A percentile compares a stretch with the other conserved stretches of the same genome.
These are phyloP conservation scores for Calonectria pseudoreteaudii DNA, from an alignment of 2,329 filamentous ascomycete species.

Conservation along the genomic window DNA sequence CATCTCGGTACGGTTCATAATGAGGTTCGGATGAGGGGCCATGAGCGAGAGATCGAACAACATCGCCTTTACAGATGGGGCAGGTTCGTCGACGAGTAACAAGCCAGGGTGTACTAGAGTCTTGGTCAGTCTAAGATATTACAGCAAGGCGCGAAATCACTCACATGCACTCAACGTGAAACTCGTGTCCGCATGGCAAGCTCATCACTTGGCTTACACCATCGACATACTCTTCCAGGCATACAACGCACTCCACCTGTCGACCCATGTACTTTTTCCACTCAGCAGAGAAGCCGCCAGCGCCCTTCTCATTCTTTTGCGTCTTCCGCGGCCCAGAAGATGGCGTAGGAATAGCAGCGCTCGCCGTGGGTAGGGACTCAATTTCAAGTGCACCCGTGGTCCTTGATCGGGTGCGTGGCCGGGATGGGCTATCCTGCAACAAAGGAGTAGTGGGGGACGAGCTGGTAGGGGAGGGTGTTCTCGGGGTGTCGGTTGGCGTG, in stretches of 20 bases:
- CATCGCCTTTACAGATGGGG: constrained; percentile 98
- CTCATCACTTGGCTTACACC: constrained; percentile 97
- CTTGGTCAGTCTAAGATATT: constrained; percentile 34
- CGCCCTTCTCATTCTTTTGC: constrained; percentile 58
- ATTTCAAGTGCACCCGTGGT: constrained; percentile 71
- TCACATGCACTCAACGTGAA: constrained; percentile 98
- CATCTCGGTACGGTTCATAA: constrained; percentile 68
- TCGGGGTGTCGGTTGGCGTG: constrained; percentile 64
- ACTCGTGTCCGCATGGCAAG: constrained; percentile 96
- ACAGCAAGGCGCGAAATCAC: constrained; percentile 52
- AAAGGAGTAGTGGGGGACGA: constrained; percentile 84
- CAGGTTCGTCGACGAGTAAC: constrained; percentile 96
- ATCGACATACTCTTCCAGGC: constrained; percentile 94
- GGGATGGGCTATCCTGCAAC: constrained; percentile 68
- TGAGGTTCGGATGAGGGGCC: constrained; percentile 63
- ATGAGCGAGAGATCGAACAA: constrained; percentile 77
- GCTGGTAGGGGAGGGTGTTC: constrained; percentile 72
- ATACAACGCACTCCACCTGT: constrained; percentile 93
- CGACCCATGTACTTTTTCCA: constrained; percentile 76
- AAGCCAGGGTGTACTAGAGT: constrained; percentile 88
- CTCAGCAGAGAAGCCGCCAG: constrained; percentile 57
- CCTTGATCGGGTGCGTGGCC: constrained; percentile 71
- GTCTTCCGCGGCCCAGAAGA: constrained; percentile 46
- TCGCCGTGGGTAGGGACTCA: constrained; percentile 58
- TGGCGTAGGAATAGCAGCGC: constrained; percentile 55